A percentile compares a stretch with the other conserved stretches of the same genome.
Conservation (phyloP, 1,139 yeast species). For the Ashbya aceris region DNA sequence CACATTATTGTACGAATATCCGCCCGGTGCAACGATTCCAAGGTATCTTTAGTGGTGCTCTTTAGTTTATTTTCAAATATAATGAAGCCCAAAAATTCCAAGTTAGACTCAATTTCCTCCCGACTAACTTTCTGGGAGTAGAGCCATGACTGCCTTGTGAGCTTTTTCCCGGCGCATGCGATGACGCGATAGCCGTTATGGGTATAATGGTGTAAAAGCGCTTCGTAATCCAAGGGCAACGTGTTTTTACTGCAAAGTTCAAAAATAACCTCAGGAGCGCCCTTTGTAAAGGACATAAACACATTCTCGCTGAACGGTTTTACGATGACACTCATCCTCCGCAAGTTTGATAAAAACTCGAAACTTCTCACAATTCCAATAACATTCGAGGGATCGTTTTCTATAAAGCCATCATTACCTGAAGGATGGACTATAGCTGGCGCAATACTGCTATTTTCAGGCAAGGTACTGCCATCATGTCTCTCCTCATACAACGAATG, state of each 20-base stretch:
- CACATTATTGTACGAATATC: slow-evolving; percentile 85
- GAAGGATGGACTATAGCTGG: slow-evolving; percentile 44
- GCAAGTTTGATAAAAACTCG: slow-evolving; percentile 74
- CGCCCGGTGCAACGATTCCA: slow-evolving; percentile 52
- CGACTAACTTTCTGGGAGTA: slow-evolving; percentile 41
- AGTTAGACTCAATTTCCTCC: slow-evolving; percentile 54
- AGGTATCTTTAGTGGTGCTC: slow-evolving; percentile 51
- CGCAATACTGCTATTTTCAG: slow-evolving; percentile 35
- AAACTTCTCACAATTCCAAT: slow-evolving; percentile 59
- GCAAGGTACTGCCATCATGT: slow-evolving; percentile 31
- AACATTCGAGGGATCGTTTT: slow-evolving; percentile 33
- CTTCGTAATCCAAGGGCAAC: slow-evolving; percentile 67
- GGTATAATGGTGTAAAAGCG: slow-evolving; percentile 70
- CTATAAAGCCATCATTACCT: slow-evolving; percentile 22
- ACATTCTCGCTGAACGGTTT: slow-evolving; percentile 33
- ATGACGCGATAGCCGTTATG: slow-evolving; percentile 92
- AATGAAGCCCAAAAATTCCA: slow-evolving; percentile 78
- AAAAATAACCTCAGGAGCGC: slow-evolving; percentile 95
- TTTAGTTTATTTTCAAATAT: slow-evolving; percentile 88
- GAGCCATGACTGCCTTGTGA: slow-evolving; percentile 37
- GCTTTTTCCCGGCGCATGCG: slow-evolving; percentile 73
- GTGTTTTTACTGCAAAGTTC: slow-evolving; percentile 64
- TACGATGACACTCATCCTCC: slow-evolving; percentile 85
- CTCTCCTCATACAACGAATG: slow-evolving; percentile 30
- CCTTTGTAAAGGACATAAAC: slow-evolving; percentile 62